Evolutionary conservation across 495 filamentous ascomycete genomes (phyloP).

Genomic region (Chlorociboria aeruginascens): DNA sequence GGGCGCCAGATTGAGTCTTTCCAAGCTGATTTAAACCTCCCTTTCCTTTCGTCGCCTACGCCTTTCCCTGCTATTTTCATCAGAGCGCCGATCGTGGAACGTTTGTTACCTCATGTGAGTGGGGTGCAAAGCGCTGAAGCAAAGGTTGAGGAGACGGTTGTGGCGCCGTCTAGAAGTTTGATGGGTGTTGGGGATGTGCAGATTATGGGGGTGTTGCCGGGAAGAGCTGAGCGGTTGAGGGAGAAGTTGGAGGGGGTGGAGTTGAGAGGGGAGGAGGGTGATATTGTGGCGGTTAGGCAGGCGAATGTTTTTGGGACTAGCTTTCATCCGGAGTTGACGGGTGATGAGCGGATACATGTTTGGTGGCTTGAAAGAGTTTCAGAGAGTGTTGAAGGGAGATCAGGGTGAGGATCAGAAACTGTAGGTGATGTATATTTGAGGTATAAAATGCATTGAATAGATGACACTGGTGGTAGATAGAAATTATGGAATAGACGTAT

Average conservation of each 20-base stretch:
- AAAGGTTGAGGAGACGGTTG: slow-evolving; percentile 44
- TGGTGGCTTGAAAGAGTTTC: slow-evolving; percentile 84
- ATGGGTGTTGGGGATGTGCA: slow-evolving; percentile 32
- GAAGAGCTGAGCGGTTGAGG: slow-evolving; percentile 24
- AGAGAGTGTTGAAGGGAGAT: slow-evolving; percentile 21
- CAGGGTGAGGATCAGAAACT: neutral
- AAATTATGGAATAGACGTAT: too few relatives aligned
- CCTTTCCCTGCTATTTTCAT: slow-evolving; percentile 86
- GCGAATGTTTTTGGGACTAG: slow-evolving; percentile 94
- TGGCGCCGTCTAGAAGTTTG: slow-evolving; percentile 45
- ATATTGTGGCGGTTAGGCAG: slow-evolving; percentile 84
- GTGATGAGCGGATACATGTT: slow-evolving; percentile 75
- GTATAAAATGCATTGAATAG: too few relatives aligned
- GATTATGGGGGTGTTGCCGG: slow-evolving; percentile 44
- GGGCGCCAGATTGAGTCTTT: slow-evolving; percentile 92
- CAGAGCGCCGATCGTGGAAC: slow-evolving; percentile 85
- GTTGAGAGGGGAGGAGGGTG: slow-evolving; percentile 41
- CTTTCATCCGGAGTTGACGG: slow-evolving; percentile 92
- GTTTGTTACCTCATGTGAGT: slow-evolving; percentile 46
- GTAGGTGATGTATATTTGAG: too few relatives aligned
- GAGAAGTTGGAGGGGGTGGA: slow-evolving; percentile 15
- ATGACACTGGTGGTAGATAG: too few relatives aligned
- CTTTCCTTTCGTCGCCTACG: slow-evolving; percentile 43
- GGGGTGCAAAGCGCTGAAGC: slow-evolving; percentile 40
- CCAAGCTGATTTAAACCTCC: slow-evolving; percentile 60